A percentile compares a stretch with the other conserved stretches of the same genome.
phyloP scores from a whole-genome alignment of 192 early-diverging fungal species.

The Podila epigama region DNA sequence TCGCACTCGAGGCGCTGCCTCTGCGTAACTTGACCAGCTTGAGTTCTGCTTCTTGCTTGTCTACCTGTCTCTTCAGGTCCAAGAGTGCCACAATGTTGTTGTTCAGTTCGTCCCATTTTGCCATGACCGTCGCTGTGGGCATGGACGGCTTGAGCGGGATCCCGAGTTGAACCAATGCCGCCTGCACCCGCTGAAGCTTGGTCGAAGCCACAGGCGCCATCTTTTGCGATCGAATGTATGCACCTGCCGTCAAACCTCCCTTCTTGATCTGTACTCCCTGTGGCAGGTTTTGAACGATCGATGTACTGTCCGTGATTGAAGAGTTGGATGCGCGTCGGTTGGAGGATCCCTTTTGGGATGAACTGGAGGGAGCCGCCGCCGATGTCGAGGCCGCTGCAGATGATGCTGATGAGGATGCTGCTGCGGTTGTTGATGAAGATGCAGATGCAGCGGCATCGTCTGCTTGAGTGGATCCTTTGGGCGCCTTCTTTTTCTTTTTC shows the following conservation, averaged over 20 bases:
- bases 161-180: constrained; percentile 19
- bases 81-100: constrained; percentile 76
- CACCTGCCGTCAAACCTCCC: constrained; percentile 67
- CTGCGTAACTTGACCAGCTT: constrained; percentile 52
- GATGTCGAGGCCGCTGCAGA: background rate
- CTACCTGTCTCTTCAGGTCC: constrained; percentile 84
- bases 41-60: constrained; percentile 82
- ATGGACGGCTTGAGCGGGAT: constrained; percentile 72
- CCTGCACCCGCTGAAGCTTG: constrained; percentile 36
- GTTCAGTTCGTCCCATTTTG: constrained; percentile 80
- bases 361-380: background rate
- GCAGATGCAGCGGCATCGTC: background rate
- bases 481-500: constrained; percentile 43
- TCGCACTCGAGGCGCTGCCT: constrained; percentile 40
- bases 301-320: constrained; percentile 1
- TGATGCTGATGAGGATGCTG: background rate
- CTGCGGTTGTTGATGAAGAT: no score
- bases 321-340: constrained; percentile 37
- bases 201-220: constrained; percentile 61
- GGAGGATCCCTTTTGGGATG: constrained; percentile 25
- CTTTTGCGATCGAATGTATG: constrained; percentile 68
- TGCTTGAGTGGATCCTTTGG: constrained; percentile 37
- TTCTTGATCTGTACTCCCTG: constrained; percentile 46
- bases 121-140: constrained; percentile 82
- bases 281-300: background rate